These are phyloP conservation scores for Hordeum marinum DNA, from an alignment of 176 grass and related monocot species.

Conservation along the genomic window DNA sequence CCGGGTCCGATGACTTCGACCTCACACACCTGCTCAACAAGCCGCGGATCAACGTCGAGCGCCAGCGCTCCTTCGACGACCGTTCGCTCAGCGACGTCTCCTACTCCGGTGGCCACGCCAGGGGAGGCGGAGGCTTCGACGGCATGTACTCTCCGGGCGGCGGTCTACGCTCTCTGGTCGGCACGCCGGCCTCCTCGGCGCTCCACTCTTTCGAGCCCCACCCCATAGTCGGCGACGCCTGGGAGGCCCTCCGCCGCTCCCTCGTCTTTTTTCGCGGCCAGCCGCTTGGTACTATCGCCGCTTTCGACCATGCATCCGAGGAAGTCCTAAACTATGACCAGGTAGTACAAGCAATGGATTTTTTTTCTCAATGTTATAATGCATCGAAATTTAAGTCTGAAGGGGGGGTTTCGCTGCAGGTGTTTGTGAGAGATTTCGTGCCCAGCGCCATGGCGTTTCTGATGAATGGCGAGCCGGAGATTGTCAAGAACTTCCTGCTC, in stretches of 20 bases:
- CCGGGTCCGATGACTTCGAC: conserved; percentile 64
- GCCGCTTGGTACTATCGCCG: conserved; percentile 62
- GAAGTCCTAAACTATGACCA: conserved; percentile 78
- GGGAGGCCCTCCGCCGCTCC: conserved; percentile 71
- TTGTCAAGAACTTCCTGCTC: conserved; percentile 69
- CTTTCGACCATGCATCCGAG: conserved; percentile 64
- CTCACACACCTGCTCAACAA: conserved; percentile 57
- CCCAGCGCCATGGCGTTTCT: conserved; percentile 68
- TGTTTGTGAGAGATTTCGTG: conserved; percentile 83
- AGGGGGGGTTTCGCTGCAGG: conserved; percentile 15
- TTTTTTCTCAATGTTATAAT: neutral
- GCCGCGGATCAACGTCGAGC: conserved; percentile 64
- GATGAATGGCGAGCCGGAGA: conserved; percentile 69
- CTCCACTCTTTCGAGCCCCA: conserved; percentile 67
- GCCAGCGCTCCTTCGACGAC: conserved; percentile 76
- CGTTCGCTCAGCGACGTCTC: conserved; percentile 70
- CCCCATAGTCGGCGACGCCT: conserved; percentile 61
- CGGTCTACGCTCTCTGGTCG: conserved; percentile 48
- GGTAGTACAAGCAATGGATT: conserved; percentile 10
- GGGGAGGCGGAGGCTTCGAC: conserved; percentile 27
- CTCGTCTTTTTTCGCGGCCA: conserved; percentile 67
- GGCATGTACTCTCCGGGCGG: conserved; percentile 75
- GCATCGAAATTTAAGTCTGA: neutral
- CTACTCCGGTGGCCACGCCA: conserved; percentile 39
- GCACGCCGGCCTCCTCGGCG: conserved; percentile 54